These are phyloP conservation scores for Papiliotrema flavescens DNA, from an alignment of 1,284 basidiomycete genomes.

Conservation along the genomic window DNA sequence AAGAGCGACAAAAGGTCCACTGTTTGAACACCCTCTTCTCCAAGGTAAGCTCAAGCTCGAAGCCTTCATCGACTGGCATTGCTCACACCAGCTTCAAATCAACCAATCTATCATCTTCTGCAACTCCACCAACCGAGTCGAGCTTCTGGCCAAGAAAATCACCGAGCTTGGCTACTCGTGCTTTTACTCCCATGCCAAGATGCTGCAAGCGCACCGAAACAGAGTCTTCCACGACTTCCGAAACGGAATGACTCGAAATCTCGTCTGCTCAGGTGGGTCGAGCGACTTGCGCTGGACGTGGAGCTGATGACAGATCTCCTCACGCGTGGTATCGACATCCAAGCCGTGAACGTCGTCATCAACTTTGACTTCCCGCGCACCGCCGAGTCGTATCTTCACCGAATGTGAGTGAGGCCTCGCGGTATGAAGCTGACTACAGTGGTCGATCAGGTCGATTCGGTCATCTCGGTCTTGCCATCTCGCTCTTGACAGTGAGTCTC, in stretches of 20 bases:
- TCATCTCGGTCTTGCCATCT: conserved; percentile 95
- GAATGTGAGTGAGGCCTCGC: conserved; percentile 30
- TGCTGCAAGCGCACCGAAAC: conserved; percentile 98
- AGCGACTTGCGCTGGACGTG: too few species aligned
- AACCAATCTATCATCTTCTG: conserved; percentile 99
- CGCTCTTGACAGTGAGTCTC: conserved; percentile 66
- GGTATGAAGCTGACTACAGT: conserved; percentile 45
- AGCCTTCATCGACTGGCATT: not conserved
- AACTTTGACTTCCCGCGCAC: conserved; percentile 99
- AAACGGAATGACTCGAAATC: conserved; percentile 94
- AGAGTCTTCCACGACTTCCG: conserved; percentile 99
- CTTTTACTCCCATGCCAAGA: conserved; percentile 99
- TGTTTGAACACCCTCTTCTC: conserved; percentile 55
- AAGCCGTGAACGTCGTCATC: conserved; percentile 99
- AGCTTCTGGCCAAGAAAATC: conserved; percentile 97
- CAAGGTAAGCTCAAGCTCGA: conserved; percentile 18
- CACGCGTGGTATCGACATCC: conserved; percentile 98
- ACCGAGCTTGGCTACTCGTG: conserved; percentile 99
- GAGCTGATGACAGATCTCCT: conserved; percentile 65
- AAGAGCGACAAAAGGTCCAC: conserved; percentile 99
- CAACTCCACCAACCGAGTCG: conserved; percentile 99
- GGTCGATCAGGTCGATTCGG: conserved; percentile 97
- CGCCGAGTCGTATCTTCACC: conserved; percentile 95
- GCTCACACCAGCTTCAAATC: conserved; percentile 76
- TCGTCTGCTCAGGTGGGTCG: conserved; percentile 72